Evolutionary conservation across 1,139 yeast genomes (phyloP).

Genomic region (Scheffersomyces insectosa): DNA sequence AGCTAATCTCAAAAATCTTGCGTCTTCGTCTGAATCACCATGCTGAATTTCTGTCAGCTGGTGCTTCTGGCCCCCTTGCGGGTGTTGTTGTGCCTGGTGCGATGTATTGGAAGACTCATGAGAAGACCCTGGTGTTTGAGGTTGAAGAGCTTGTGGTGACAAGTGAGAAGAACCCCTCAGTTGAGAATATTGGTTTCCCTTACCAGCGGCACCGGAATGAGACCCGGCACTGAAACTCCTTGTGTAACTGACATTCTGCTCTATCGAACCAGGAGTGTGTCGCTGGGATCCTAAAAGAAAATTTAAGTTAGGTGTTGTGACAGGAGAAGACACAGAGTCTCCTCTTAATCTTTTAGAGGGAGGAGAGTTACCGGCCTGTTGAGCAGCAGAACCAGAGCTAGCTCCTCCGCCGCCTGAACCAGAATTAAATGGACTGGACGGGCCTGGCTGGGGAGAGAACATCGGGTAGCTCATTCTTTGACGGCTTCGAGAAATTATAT

Average conservation of each 20-base stretch:
- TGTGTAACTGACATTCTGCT: conserved; percentile 7
- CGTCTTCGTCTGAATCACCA: conserved; percentile 36
- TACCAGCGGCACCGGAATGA: neutral
- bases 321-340: neutral
- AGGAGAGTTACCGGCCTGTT: neutral
- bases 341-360: neutral
- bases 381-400: neutral
- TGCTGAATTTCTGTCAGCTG: conserved; percentile 1
- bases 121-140: neutral
- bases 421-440: conserved; percentile 12
- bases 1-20: conserved; percentile 42
- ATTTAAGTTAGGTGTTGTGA: conserved; percentile 3
- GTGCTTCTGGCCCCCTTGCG: neutral
- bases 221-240: conserved; percentile 5
- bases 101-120: neutral
- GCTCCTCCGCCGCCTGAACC: neutral
- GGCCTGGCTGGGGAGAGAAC: conserved; percentile 17
- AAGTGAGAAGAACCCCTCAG: neutral
- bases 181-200: neutral
- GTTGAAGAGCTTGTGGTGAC: conserved; percentile 3
- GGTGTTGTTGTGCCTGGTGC: conserved; percentile 1
- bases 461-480: conserved; percentile 5
- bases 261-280: conserved; percentile 9
- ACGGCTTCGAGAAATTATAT: neutral
- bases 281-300: conserved; percentile 7